phyloP scores from a whole-genome alignment of 2,329 filamentous ascomycete species.

The Fusarium goolgardi region DNA sequence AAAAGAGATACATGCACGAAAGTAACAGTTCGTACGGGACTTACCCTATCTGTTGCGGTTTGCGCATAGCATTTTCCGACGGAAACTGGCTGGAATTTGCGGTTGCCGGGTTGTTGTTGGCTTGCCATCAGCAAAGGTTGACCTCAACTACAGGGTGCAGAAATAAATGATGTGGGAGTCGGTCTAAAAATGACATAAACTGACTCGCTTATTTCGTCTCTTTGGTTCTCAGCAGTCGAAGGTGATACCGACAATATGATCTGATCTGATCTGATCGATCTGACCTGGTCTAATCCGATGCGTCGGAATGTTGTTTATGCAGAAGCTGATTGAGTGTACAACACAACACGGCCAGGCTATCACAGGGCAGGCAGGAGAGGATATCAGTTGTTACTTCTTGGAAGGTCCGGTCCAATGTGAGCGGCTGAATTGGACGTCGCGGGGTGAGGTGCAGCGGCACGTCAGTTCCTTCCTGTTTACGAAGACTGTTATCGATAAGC shows the following conservation, averaged over 20 bases:
- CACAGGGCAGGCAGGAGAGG: not conserved
- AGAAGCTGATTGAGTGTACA: slow-evolving; percentile 12
- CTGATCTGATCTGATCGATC: slow-evolving; percentile 1
- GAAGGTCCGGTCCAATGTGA: slow-evolving; percentile 11
- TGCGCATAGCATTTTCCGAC: slow-evolving; percentile 55
- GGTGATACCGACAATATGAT: slow-evolving; percentile 7
- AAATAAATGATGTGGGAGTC: not conserved
- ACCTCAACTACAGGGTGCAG: not conserved
- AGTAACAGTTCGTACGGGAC: not conserved
- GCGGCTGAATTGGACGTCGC: slow-evolving; percentile 32
- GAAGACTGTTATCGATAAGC: slow-evolving; percentile 37
- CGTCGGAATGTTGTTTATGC: slow-evolving; percentile 12
- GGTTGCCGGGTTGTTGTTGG: slow-evolving; percentile 31
- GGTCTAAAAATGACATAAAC: not conserved
- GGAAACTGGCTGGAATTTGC: slow-evolving; percentile 45
- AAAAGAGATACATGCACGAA: not conserved
- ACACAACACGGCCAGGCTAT: not conserved
- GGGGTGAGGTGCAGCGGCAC: slow-evolving; percentile 30
- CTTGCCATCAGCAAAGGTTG: slow-evolving; percentile 43
- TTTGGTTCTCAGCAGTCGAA: not conserved
- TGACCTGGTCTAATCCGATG: slow-evolving; percentile 5
- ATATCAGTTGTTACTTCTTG: slow-evolving; percentile 13
- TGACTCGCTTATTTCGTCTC: slow-evolving; percentile 3
- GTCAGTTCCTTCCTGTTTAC: slow-evolving; percentile 3
- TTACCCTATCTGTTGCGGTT: slow-evolving; percentile 53